phyloP scores from a whole-genome alignment of 148 eudicot genomes.

The Cornus suecica region DNA sequence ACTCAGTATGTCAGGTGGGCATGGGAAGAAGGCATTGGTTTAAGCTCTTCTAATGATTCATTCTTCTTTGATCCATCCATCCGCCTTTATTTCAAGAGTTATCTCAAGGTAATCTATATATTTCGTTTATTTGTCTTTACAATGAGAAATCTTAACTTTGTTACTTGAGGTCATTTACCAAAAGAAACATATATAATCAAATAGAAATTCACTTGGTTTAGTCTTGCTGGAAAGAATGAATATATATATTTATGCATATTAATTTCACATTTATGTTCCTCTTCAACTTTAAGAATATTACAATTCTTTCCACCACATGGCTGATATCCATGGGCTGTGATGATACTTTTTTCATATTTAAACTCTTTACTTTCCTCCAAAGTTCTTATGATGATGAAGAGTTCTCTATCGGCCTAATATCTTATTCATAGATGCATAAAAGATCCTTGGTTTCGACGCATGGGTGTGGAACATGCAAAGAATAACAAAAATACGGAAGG shows the following conservation, averaged over 20 bases:
- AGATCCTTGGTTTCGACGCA: too few relatives aligned
- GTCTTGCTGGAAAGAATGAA: not conserved
- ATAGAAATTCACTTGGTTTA: not conserved
- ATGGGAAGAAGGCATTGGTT: conserved; percentile 87
- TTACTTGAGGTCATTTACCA: not conserved
- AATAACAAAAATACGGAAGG: not conserved
- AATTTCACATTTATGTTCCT: not conserved
- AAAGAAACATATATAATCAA: not conserved
- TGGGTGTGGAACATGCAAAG: not conserved
- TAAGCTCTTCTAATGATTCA: conserved; percentile 93
- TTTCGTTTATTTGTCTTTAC: not conserved
- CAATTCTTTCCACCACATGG: not conserved
- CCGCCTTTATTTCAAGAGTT: conserved; percentile 78
- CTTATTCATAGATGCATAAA: not conserved
- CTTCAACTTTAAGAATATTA: not conserved
- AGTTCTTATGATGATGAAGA: not conserved
- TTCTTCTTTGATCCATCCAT: conserved; percentile 94
- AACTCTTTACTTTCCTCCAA: not conserved
- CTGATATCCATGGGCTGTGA: not conserved
- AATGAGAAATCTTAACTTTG: not conserved
- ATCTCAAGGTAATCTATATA: conserved; percentile 62
- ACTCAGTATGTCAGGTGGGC: conserved; percentile 98
- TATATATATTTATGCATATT: not conserved
- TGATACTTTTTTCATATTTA: not conserved
- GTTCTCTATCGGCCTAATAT: not conserved